Evolutionary conservation across 148 eudicot genomes (phyloP).

Genomic region (Silene conica): DNA sequence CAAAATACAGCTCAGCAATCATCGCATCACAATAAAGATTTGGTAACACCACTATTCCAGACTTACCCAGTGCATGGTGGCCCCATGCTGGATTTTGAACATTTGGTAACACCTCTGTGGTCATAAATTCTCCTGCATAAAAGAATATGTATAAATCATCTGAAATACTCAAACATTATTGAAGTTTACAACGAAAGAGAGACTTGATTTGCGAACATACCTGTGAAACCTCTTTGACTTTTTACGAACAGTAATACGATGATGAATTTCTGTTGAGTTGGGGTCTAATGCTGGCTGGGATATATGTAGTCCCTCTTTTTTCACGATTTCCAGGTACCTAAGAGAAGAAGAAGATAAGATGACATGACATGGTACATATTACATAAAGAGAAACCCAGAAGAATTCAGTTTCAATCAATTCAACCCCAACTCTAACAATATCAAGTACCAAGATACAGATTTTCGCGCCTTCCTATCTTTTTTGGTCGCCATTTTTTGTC

Average conservation of each 20-base stretch:
- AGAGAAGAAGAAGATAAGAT: slow-evolving; percentile 17
- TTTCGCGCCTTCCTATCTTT: no score
- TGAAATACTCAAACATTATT: not conserved
- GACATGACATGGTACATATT: not conserved
- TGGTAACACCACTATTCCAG: not conserved
- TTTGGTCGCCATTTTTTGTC: no score
- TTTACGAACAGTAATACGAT: slow-evolving; percentile 76
- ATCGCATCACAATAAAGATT: not conserved
- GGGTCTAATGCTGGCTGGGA: slow-evolving; percentile 96
- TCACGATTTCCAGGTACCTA: slow-evolving; percentile 80
- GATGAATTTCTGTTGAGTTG: slow-evolving; percentile 94
- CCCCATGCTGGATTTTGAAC: slow-evolving; percentile 67
- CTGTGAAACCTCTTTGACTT: slow-evolving; percentile 56
- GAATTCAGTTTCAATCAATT: slow-evolving; percentile 1
- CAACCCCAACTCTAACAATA: not conserved
- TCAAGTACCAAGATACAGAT: not conserved
- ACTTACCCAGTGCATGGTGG: slow-evolving; percentile 94
- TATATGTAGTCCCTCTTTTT: slow-evolving; percentile 70
- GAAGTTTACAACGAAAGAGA: not conserved
- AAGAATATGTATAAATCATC: slow-evolving; percentile 14
- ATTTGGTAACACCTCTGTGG: slow-evolving; percentile 61
- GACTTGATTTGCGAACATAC: slow-evolving; percentile 29
- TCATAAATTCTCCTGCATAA: slow-evolving; percentile 82
- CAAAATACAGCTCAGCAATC: no score
- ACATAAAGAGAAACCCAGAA: not conserved